Percentiles rank a stretch among this genome's conserved stretches.
Conservation (phyloP, 2,329 filamentous ascomycete genomes). For the Scedosporium apiospermum region DNA sequence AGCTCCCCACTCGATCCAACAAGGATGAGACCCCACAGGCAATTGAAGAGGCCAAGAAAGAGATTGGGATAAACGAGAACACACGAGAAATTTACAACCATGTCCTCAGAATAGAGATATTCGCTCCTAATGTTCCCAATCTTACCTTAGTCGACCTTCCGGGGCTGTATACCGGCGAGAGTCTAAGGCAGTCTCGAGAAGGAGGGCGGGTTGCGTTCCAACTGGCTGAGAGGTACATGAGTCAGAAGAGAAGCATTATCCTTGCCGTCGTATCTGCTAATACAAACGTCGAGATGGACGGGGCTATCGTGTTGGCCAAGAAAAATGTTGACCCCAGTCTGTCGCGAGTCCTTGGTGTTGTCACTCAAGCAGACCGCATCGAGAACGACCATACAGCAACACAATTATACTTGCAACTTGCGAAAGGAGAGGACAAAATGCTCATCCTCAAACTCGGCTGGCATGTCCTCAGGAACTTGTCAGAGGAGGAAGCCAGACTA, state of each 20-base stretch:
- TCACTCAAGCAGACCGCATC: background rate
- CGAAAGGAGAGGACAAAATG: background rate
- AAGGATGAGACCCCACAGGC: constrained; percentile 19
- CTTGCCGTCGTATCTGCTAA: constrained; percentile 48
- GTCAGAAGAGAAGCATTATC: constrained; percentile 45
- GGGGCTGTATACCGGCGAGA: constrained; percentile 41
- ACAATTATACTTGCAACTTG: background rate
- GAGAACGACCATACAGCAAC: background rate
- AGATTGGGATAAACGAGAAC: constrained; percentile 37
- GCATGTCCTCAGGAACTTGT: background rate
- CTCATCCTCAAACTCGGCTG: background rate
- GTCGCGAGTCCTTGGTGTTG: background rate
- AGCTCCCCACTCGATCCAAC: constrained; percentile 14
- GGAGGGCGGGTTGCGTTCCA: constrained; percentile 35
- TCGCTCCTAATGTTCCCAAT: constrained; percentile 35
- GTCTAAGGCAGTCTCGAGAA: constrained; percentile 31
- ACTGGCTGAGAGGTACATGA: constrained; percentile 47
- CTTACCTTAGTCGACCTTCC: constrained; percentile 52
- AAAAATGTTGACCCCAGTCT: background rate
- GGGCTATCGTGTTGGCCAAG: constrained; percentile 37
- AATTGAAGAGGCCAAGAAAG: constrained; percentile 29
- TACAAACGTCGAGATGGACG: constrained; percentile 49
- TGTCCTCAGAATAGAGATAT: constrained; percentile 36
- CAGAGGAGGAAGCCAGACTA: background rate
- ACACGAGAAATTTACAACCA: constrained; percentile 28